phyloP scores from a whole-genome alignment of 2,329 filamentous ascomycete genomes.

The Aspergillus tubingensis region DNA sequence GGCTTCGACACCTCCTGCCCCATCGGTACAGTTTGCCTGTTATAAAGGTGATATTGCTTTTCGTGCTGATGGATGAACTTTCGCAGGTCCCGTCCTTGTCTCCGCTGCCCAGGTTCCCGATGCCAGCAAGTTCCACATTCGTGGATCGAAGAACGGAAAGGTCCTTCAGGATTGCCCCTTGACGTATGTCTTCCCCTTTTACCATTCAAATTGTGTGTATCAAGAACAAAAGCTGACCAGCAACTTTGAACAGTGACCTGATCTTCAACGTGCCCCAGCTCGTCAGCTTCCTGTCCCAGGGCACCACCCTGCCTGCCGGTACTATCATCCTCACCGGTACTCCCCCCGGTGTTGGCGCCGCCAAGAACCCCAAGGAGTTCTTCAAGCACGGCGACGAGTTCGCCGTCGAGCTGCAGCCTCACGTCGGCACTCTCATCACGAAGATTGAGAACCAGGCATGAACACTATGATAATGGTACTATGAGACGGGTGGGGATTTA shows the following conservation, averaged over 20 bases:
- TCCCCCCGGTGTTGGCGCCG: constrained; percentile 45
- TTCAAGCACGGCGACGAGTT: constrained; percentile 52
- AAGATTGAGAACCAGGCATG: constrained; percentile 40
- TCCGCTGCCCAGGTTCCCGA: constrained; percentile 39
- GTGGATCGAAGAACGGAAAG: constrained; percentile 51
- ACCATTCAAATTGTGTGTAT: too few relatives aligned
- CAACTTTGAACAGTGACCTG: constrained; percentile 47
- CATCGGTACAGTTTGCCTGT: constrained; percentile 37
- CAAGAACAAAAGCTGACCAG: constrained; percentile 11
- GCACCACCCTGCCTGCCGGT: constrained; percentile 45
- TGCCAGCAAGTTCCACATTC: constrained; percentile 35
- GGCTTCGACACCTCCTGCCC: constrained; percentile 61
- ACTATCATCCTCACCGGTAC: constrained; percentile 50
- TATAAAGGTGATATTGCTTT: neutral
- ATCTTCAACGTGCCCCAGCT: constrained; percentile 55
- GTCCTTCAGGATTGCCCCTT: constrained; percentile 53
- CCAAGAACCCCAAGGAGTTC: constrained; percentile 45
- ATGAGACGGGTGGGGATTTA: neutral
- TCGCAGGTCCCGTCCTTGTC: constrained; percentile 52
- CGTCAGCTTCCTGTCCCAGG: constrained; percentile 44
- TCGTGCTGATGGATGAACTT: neutral
- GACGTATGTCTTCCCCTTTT: constrained; percentile 34
- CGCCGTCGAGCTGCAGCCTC: constrained; percentile 50
- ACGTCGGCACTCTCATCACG: constrained; percentile 53
- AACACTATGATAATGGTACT: neutral